phyloP scores from a whole-genome alignment of 441 rosid genomes.

The Melastoma candidum region DNA sequence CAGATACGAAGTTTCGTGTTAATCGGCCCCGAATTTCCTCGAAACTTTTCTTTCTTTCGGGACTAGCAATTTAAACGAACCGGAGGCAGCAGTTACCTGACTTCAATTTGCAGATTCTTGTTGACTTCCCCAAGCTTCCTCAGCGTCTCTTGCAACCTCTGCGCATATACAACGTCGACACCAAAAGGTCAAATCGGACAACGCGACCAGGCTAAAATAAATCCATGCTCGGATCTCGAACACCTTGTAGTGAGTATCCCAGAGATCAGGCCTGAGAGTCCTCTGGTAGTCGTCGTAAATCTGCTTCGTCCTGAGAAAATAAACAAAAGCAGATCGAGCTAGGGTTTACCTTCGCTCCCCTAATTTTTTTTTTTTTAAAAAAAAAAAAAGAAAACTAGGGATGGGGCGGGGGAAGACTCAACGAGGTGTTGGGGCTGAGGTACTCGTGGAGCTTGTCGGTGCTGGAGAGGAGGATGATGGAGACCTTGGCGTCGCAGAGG shows the following conservation, averaged over 20 bases:
- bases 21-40: no score
- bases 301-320: conserved; percentile 39
- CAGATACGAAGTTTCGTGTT: neutral
- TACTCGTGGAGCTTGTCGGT: conserved; percentile 64
- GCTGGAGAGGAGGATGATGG: conserved; percentile 66
- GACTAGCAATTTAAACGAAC: neutral
- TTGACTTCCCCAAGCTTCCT: conserved; percentile 35
- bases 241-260: conserved; percentile 65
- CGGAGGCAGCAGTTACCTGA: conserved; percentile 21
- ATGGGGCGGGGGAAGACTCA: conserved; percentile 11
- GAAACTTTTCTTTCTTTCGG: neutral
- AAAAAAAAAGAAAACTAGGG: no score
- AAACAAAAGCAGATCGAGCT: neutral
- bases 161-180: neutral
- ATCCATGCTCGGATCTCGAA: no score
- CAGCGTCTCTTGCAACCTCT: conserved; percentile 36
- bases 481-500: conserved; percentile 79
- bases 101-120: conserved; percentile 29
- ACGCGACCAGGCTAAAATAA: no score
- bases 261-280: conserved; percentile 39
- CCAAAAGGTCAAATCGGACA: neutral
- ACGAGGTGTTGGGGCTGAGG: conserved; percentile 62
- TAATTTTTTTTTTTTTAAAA: no score
- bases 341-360: no score
- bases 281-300: conserved; percentile 52